Conservation (phyloP, 2,329 filamentous ascomycete genomes). For the Colletotrichum graminicola region DNA sequence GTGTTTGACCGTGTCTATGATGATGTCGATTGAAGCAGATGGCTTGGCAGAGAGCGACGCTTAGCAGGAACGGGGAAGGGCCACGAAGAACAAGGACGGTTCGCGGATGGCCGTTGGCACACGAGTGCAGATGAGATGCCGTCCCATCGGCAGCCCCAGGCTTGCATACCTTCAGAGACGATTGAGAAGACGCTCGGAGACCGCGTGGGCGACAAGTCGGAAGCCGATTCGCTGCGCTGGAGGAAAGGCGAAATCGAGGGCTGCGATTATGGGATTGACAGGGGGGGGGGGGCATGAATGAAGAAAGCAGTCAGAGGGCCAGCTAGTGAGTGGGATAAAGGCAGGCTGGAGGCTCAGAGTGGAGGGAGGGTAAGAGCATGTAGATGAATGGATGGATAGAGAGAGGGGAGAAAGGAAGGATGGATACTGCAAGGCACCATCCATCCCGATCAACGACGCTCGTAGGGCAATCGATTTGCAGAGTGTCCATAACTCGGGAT, state of each 20-base stretch:
- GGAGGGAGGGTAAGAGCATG: conserved; percentile 14
- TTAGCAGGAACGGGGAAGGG: background rate
- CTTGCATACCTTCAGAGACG: conserved; percentile 8
- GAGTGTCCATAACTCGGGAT: background rate
- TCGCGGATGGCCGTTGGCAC: conserved; percentile 11
- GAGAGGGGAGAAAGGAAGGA: too few relatives aligned
- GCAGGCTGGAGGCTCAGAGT: conserved; percentile 23
- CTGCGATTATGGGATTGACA: background rate
- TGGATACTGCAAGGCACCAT: conserved; percentile 10
- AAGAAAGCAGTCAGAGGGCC: background rate
- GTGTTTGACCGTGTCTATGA: background rate
- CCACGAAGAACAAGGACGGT: background rate
- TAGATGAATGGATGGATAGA: too few relatives aligned
- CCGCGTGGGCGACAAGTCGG: conserved; percentile 14
- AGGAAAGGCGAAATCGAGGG: background rate
- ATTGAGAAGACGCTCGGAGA: conserved; percentile 5
- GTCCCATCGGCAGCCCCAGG: conserved; percentile 7
- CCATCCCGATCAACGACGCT: background rate
- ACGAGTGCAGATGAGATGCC: conserved; percentile 8
- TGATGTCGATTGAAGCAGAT: conserved; percentile 15
- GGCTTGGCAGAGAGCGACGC: background rate
- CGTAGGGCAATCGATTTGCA: background rate
- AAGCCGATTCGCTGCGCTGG: conserved; percentile 18
- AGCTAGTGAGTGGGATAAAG: background rate
- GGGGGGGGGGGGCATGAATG: conserved; percentile 5